Percentiles rank a stretch among this genome's conserved stretches.
These are phyloP conservation scores for Houttuynia cordata DNA, from an alignment of 164 flowering plant species.

Conservation along the genomic window DNA sequence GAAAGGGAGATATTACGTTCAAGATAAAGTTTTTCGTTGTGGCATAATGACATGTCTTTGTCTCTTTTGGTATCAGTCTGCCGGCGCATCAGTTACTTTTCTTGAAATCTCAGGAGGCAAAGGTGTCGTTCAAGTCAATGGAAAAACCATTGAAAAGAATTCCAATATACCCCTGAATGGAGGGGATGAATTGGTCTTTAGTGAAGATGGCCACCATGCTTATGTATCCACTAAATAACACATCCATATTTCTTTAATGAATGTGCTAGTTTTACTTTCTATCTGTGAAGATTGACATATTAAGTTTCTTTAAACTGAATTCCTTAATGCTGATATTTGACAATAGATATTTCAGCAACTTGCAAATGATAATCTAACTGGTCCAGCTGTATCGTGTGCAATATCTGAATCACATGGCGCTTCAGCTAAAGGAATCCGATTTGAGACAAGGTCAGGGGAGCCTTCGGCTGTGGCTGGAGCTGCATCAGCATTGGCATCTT, in stretches of 20 bases:
- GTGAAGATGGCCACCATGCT: constrained; percentile 54
- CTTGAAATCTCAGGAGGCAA: constrained; percentile 71
- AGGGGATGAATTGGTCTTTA: constrained; percentile 86
- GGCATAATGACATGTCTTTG: not conserved
- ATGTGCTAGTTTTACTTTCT: not conserved
- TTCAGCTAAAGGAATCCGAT: constrained; percentile 33
- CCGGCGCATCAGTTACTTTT: constrained; percentile 27
- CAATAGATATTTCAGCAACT: constrained; percentile 72
- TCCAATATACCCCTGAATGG: constrained; percentile 27
- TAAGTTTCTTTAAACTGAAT: constrained; percentile 3
- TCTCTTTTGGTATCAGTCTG: constrained; percentile 25
- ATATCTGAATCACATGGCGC: constrained; percentile 50
- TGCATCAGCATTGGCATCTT: constrained; percentile 71
- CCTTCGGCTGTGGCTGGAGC: constrained; percentile 76
- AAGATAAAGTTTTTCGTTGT: not conserved
- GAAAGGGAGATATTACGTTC: not conserved
- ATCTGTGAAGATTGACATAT: too few relatives aligned
- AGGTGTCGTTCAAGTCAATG: constrained; percentile 71
- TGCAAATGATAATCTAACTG: constrained; percentile 25
- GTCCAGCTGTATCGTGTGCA: constrained; percentile 32
- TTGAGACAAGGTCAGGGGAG: constrained; percentile 47
- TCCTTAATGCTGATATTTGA: constrained; percentile 27
- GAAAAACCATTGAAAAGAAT: constrained; percentile 31
- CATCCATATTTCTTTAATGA: constrained; percentile 9
- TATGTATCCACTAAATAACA: constrained; percentile 56